Percentiles rank a stretch among this genome's conserved stretches.
Evolutionary conservation across 169 alveolate species (phyloP).

Genomic region (Babesia ovis): DNA sequence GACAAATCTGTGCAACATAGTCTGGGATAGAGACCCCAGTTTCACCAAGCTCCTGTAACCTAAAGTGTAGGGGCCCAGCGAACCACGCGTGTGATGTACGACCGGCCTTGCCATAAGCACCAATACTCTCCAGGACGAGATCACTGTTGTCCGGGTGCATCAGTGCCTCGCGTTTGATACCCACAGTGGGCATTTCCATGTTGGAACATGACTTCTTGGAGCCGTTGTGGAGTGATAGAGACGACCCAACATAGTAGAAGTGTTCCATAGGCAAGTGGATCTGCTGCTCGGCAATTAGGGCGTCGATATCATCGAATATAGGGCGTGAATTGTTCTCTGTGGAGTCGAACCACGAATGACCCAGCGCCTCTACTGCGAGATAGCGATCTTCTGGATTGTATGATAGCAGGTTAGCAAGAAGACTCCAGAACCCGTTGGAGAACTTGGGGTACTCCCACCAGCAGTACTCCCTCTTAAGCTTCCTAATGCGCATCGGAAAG

Average conservation of each 20-base stretch:
- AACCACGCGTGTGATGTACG: constrained; percentile 46
- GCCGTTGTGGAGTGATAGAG: constrained; percentile 12
- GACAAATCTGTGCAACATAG: constrained; percentile 36
- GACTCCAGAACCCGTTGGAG: constrained; percentile 37
- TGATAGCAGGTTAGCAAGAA: constrained; percentile 29
- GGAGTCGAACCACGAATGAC: constrained; percentile 52
- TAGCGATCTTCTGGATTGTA: constrained; percentile 41
- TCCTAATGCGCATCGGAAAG: neutral
- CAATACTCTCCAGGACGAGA: constrained; percentile 16
- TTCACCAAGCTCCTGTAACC: neutral
- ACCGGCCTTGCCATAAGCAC: constrained; percentile 31
- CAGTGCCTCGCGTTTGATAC: constrained; percentile 23
- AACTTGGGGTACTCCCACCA: constrained; percentile 50
- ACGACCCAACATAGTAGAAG: constrained; percentile 41
- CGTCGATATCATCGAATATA: constrained; percentile 29
- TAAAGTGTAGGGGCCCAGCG: constrained; percentile 44
- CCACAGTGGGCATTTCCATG: neutral
- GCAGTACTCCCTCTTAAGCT: constrained; percentile 25
- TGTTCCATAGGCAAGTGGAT: constrained; percentile 47
- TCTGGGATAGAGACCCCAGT: constrained; percentile 31
- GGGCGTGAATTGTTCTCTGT: neutral
- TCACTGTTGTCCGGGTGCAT: constrained; percentile 30
- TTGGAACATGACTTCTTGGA: neutral
- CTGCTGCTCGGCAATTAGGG: constrained; percentile 7
- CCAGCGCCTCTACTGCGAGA: constrained; percentile 50